Percentiles rank a stretch among this genome's conserved stretches.
Conservation (phyloP, 2,329 filamentous ascomycete genomes). For the Bipolaris oryzae region DNA sequence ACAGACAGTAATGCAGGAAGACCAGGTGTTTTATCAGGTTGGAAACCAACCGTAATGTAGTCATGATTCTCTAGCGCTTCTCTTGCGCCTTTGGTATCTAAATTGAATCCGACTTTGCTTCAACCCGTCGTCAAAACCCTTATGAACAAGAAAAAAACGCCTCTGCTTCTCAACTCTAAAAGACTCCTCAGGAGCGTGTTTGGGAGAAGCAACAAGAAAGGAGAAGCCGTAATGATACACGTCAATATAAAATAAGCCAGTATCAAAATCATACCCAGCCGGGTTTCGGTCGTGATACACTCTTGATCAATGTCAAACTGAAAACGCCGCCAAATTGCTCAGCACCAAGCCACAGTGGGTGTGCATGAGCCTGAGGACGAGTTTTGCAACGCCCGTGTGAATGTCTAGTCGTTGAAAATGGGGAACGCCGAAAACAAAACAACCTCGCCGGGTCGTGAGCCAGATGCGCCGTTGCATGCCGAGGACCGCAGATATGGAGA, state of each 20-base stretch:
- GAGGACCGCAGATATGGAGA: slow-evolving; percentile 21
- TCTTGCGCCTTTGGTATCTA: background rate
- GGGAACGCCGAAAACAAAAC: slow-evolving; percentile 18
- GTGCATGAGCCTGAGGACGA: slow-evolving; percentile 6
- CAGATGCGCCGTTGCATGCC: slow-evolving; percentile 41
- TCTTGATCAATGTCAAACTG: slow-evolving; percentile 20
- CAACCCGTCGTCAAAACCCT: background rate
- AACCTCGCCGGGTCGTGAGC: slow-evolving; percentile 38
- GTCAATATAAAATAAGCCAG: slow-evolving; percentile 16
- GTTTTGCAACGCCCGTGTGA: slow-evolving; percentile 32
- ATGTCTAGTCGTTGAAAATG: slow-evolving; percentile 27
- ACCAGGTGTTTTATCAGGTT: background rate
- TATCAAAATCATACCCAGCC: slow-evolving; percentile 21
- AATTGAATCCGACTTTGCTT: background rate
- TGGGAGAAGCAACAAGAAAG: slow-evolving; percentile 13
- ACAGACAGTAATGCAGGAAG: background rate
- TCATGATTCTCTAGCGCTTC: background rate
- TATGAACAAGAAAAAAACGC: slow-evolving; percentile 6
- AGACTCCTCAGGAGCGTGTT: background rate
- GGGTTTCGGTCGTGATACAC: slow-evolving; percentile 28
- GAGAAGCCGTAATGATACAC: slow-evolving; percentile 18
- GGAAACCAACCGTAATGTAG: background rate
- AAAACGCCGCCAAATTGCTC: slow-evolving; percentile 24
- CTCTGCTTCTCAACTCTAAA: slow-evolving; percentile 1
- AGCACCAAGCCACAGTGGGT: slow-evolving; percentile 17